Evolutionary conservation across 805 yeast genomes (phyloP), one percentile per base, ranked within the genome.

Genomic region (Starmerella sp.): DNA sequence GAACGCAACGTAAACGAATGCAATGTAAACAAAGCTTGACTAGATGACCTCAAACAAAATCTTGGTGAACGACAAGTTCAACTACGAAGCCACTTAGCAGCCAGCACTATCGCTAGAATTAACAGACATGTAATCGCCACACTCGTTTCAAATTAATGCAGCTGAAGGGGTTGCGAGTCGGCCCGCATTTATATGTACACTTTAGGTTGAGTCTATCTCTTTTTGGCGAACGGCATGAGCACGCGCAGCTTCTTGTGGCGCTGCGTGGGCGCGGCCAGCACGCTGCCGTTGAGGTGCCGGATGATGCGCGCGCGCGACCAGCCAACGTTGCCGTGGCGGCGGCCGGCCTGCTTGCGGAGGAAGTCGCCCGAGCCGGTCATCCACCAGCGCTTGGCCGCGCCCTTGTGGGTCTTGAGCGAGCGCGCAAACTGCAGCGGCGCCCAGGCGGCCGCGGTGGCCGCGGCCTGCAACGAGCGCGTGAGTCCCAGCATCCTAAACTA

Each of bases 261-360:
- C 49, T 54, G 61, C 63, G 74, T 59, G 68, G 68, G 34, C 71
- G 75, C 41, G 81, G 86, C 62, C 71, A 66, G 7, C 75, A 79
- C 61, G 76, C 83, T 34, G 80, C 84, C 60, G 78, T 69, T 84
- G 74, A 63, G 76, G 76, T 57, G 79, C 73, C 64, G 84, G 70
- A 68, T 30, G 78, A 67, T 58, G 28, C 66, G 74, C 51, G 82
- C 75, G 42, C 78, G 72, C 35, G 89, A 77, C 84, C 93, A 90
- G 28, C 95, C 90, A 1, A 89, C 86, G 65, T 90, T 90, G 51
- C 97, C 96, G 68, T 90, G 97, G 61, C 86, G 84, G 73, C 95
- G 80, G 10, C 96, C 95, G 22, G 95, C 84, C 63, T 81, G 80
- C 59, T 77, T 90, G 79, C 87, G 73, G 62, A 81, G 78, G 70